Base-by-base conservation (phyloP, 2,329 filamentous ascomycete genomes). In the Albifimbria verrucaria region DNA sequence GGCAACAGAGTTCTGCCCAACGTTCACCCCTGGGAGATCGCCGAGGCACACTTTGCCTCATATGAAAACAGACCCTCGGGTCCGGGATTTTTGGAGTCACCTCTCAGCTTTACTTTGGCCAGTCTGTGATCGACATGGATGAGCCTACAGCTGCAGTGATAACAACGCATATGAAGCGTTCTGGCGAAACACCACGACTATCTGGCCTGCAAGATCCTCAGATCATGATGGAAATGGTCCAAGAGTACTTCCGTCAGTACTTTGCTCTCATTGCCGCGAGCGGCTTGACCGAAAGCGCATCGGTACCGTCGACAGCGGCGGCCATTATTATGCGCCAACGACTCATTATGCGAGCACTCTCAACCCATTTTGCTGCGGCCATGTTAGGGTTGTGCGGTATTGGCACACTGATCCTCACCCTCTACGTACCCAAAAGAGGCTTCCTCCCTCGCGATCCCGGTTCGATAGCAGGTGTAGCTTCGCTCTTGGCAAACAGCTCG, bases 381-480 rank as follows among this genome's bases (percentile, higher is more conserved):
- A 43, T 71, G 0, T 51, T 72, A 0, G 65, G 52, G 1, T 18
- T 68, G 3, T 65, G 65, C 17, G 47, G 68, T 3, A 7, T 63
- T 2, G 48, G 70, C 0, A 57, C 56, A 2, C 26, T 64, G 0
- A 52, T 53, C 3, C 53, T 57, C 1, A 55, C 66, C 1, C 58
- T 49, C 2, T 9, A 56, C 0, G 61, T 65, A 12, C 69, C 71
- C 0, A 65, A 36, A 23, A 58, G 58, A 26, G 68, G 69, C 0
- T 66, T 72, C n/a, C 61, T 74, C 3, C 71, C 72, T 0, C 64
- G 69, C 12, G 59, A 68, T 7, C 69, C 70, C 0, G 65, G 61
- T 17, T 68, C 66, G 3, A 62, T 73, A 10, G 61, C 71, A 41
- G 67, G 67, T 47, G 59, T 65, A 54, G 71, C 71, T 0, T 62